phyloP scores from a whole-genome alignment of 495 filamentous ascomycete species.

The Bombardia bombarda region DNA sequence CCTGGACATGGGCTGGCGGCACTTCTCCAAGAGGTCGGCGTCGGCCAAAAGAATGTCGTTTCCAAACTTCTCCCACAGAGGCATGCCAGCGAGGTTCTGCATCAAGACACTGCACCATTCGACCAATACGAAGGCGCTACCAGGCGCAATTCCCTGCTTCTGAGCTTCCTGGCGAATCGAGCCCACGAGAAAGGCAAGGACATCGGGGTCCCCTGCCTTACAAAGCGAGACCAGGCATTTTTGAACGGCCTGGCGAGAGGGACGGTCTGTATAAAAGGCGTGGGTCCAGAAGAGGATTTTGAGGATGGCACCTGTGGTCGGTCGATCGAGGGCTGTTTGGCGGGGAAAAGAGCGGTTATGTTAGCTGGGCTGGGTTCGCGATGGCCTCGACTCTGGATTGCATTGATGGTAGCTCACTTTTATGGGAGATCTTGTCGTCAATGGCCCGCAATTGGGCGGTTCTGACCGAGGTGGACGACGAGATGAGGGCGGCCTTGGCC shows the following conservation, averaged over 20 bases:
- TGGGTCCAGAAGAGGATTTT: conserved; percentile 75
- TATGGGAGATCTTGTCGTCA: conserved; percentile 38
- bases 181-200: conserved; percentile 53
- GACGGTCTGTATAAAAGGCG: conserved; percentile 76
- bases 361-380: not conserved
- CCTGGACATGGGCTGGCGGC: conserved; percentile 54
- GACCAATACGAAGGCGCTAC: conserved; percentile 78
- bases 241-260: conserved; percentile 73
- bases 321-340: conserved; percentile 32
- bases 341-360: not conserved
- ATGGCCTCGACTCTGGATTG: not conserved
- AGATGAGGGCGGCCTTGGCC: conserved; percentile 33
- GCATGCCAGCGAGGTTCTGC: conserved; percentile 46
- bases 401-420: conserved; percentile 26
- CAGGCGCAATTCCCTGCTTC: conserved; percentile 66
- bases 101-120: conserved; percentile 80
- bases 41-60: conserved; percentile 51
- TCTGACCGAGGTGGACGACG: conserved; percentile 40
- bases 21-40: conserved; percentile 68
- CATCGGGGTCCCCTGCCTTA: conserved; percentile 40
- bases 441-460: conserved; percentile 35
- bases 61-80: conserved; percentile 57
- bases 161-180: conserved; percentile 54
- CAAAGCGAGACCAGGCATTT: conserved; percentile 63
- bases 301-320: conserved; percentile 40